These are phyloP conservation scores for Fusarium liriodendri DNA, from an alignment of 2,329 filamentous ascomycete species.

Conservation along the genomic window DNA sequence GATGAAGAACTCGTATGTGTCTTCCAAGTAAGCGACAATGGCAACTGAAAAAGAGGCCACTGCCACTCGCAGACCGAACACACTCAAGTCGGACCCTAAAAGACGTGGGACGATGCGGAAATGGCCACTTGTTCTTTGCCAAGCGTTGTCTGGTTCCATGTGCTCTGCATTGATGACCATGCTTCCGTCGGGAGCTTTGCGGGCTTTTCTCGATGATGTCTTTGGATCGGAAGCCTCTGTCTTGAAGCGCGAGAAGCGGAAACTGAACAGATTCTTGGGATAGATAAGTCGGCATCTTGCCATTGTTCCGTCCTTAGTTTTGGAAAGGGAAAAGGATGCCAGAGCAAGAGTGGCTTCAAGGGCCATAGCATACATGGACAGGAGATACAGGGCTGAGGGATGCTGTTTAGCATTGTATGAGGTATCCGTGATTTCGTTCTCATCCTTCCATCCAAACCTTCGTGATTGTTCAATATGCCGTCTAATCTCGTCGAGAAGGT, in stretches of 20 bases:
- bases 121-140: conserved; percentile 8
- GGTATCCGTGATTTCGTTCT: neutral
- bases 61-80: conserved; percentile 22
- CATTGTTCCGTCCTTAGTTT: neutral
- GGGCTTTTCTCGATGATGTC: neutral
- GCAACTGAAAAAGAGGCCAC: conserved; percentile 18
- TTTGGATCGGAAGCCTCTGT: neutral
- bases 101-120: conserved; percentile 11
- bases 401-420: neutral
- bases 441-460: neutral
- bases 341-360: neutral
- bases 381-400: neutral
- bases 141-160: conserved; percentile 14
- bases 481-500: neutral
- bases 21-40: conserved; percentile 16
- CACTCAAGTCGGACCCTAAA: conserved; percentile 14
- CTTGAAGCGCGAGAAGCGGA: neutral
- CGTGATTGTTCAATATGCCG: neutral
- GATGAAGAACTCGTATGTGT: conserved; percentile 17
- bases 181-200: neutral
- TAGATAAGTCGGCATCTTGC: neutral
- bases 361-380: neutral
- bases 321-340: neutral
- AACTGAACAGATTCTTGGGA: neutral
- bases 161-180: conserved; percentile 18